Evolutionary conservation across 495 filamentous ascomycete species (phyloP).

Genomic region (Daldinia grandis): DNA sequence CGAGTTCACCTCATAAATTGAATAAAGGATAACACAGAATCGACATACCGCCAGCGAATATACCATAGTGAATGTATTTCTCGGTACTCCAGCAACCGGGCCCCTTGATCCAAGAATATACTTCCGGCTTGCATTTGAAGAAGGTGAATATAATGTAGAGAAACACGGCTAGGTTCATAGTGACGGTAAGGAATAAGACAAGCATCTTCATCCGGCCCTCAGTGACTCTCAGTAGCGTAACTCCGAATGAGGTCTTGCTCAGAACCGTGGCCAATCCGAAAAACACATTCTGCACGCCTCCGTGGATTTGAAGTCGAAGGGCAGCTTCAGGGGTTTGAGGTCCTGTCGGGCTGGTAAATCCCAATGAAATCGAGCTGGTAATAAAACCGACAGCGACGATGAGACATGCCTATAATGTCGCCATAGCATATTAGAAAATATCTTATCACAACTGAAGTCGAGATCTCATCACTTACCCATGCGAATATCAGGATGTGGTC

Average conservation of each 20-base stretch:
- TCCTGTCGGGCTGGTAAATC: constrained; percentile 32
- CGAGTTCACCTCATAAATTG: background rate
- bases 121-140: constrained; percentile 48
- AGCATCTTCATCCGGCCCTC: constrained; percentile 43
- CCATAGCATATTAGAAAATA: constrained; percentile 8
- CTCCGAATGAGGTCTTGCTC: constrained; percentile 50
- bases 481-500: constrained; percentile 50
- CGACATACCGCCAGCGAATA: constrained; percentile 46
- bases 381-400: constrained; percentile 34
- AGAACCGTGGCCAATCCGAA: constrained; percentile 34
- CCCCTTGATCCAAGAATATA: constrained; percentile 46
- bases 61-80: constrained; percentile 39
- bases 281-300: constrained; percentile 39
- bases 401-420: constrained; percentile 14
- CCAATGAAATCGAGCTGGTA: constrained; percentile 28
- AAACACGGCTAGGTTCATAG: constrained; percentile 50
- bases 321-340: constrained; percentile 12
- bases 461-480: constrained; percentile 44
- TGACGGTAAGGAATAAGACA: constrained; percentile 46
- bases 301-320: constrained; percentile 35
- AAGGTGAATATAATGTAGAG: constrained; percentile 53
- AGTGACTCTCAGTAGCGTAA: constrained; percentile 48
- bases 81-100: constrained; percentile 50
- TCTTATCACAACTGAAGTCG: background rate
- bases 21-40: background rate